A percentile compares a stretch with the other conserved stretches of the same genome.
Conservation (phyloP, 371 early-diverging fungal genomes). For the Apophysomyces elegans region DNA sequence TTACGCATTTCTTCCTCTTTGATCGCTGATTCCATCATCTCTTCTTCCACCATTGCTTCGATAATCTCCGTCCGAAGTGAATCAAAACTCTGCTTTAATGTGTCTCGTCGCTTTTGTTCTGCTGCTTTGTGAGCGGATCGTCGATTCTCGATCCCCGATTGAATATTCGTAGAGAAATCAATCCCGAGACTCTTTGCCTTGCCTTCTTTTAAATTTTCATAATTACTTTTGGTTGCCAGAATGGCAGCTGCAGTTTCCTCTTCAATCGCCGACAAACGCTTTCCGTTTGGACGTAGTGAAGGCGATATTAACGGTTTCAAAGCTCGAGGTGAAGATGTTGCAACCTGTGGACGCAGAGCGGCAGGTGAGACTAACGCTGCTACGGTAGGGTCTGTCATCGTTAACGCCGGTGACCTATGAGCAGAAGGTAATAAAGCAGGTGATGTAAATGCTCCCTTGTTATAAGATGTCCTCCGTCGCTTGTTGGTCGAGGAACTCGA, state of each 20-base stretch:
- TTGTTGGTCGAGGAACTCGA: conserved; percentile 2
- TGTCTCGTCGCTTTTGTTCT: conserved; percentile 92
- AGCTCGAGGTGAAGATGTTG: conserved; percentile 43
- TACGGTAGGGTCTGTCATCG: conserved; percentile 24
- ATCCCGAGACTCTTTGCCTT: conserved; percentile 80
- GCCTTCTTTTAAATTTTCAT: conserved; percentile 84
- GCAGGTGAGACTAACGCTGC: conserved; percentile 46
- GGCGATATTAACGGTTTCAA: conserved; percentile 57
- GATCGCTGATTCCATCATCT: background rate
- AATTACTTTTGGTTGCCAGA: conserved; percentile 84
- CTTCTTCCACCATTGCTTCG: conserved; percentile 58
- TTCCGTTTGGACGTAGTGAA: conserved; percentile 52
- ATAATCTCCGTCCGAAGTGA: conserved; percentile 73
- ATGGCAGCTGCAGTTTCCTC: conserved; percentile 53
- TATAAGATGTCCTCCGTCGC: conserved; percentile 12
- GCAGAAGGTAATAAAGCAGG: conserved; percentile 28
- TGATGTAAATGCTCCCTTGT: conserved; percentile 28
- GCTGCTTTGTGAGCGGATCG: conserved; percentile 89
- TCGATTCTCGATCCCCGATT: conserved; percentile 75
- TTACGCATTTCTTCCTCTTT: conserved; percentile 12
- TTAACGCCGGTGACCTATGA: conserved; percentile 22
- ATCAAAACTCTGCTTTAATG: conserved; percentile 85
- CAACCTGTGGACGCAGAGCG: conserved; percentile 28
- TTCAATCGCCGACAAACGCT: conserved; percentile 37
- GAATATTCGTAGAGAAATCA: conserved; percentile 68